phyloP scores from a whole-genome alignment of 2,329 filamentous ascomycete genomes.

The Cercospora sp. region DNA sequence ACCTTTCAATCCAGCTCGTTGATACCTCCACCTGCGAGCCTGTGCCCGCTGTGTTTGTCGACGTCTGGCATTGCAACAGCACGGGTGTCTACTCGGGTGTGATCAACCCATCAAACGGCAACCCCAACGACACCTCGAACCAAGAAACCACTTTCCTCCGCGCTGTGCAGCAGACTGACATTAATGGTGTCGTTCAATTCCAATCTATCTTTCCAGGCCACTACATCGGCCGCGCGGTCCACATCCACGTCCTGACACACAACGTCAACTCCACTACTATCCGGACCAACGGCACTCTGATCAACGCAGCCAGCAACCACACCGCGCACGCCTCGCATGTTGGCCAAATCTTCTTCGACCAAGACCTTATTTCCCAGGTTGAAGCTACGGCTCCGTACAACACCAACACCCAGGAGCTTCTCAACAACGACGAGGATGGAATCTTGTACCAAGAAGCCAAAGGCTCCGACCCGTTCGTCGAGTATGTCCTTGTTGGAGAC shows the following conservation, averaged over 20 bases:
- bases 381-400: constrained; percentile 50
- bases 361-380: constrained; percentile 56
- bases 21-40: constrained; percentile 47
- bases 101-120: constrained; percentile 39
- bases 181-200: constrained; percentile 47
- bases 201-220: constrained; percentile 49
- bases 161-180: constrained; percentile 44
- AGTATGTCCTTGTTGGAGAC: constrained; percentile 59
- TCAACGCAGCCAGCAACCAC: constrained; percentile 39
- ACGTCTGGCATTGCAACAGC: constrained; percentile 47
- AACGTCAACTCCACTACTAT: constrained; percentile 40
- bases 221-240: constrained; percentile 45
- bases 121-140: constrained; percentile 34
- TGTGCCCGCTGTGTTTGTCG: constrained; percentile 45
- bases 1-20: constrained; percentile 48
- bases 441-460: constrained; percentile 50
- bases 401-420: constrained; percentile 48
- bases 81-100: constrained; percentile 49
- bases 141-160: constrained; percentile 44
- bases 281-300: constrained; percentile 51
- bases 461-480: constrained; percentile 58
- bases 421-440: constrained; percentile 53
- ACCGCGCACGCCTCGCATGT: constrained; percentile 56
- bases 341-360: constrained; percentile 66
- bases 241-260: constrained; percentile 46